Evolutionary conservation across 768 basidiomycete species (phyloP).

Genomic region (Phlegmacium glaucopus): DNA sequence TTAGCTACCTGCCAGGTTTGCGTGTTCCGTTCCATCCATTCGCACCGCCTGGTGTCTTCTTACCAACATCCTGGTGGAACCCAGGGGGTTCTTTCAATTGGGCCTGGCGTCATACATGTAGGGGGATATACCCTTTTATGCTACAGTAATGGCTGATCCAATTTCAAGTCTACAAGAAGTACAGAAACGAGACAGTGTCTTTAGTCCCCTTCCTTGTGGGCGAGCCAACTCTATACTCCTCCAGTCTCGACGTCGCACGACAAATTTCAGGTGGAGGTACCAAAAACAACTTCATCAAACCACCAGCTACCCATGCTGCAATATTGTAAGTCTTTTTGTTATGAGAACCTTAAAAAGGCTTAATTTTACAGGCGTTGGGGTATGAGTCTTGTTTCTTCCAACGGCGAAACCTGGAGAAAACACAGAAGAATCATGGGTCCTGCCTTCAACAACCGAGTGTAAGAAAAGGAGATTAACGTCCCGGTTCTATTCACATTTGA

Average conservation of each 20-base stretch:
- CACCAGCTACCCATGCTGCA: slow-evolving; percentile 25
- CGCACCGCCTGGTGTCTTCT: slow-evolving; percentile 29
- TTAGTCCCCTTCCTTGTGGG: slow-evolving; percentile 38
- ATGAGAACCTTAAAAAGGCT: neutral
- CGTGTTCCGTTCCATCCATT: slow-evolving; percentile 40
- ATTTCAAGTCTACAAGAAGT: slow-evolving; percentile 32
- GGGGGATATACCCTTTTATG: slow-evolving; percentile 6
- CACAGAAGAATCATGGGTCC: slow-evolving; percentile 43
- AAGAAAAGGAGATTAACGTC: slow-evolving; percentile 8
- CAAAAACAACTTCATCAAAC: slow-evolving; percentile 39
- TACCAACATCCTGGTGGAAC: slow-evolving; percentile 44
- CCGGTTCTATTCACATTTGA: slow-evolving; percentile 14
- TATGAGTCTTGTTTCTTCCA: slow-evolving; percentile 42
- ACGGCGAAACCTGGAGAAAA: slow-evolving; percentile 42
- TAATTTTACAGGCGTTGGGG: slow-evolving; percentile 36
- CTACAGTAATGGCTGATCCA: neutral
- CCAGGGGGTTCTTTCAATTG: slow-evolving; percentile 34
- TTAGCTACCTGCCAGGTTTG: slow-evolving; percentile 35
- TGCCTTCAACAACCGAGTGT: slow-evolving; percentile 41
- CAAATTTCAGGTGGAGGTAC: slow-evolving; percentile 39
- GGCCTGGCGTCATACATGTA: slow-evolving; percentile 32
- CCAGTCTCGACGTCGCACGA: slow-evolving; percentile 44
- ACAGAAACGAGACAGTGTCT: slow-evolving; percentile 36
- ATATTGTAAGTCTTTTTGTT: slow-evolving; percentile 26
- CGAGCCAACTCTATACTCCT: slow-evolving; percentile 34